Evolutionary conservation across 139 green algal genomes (phyloP), one percentile per base, ranked within the genome.

Genomic region (Coelastrella sp.): DNA sequence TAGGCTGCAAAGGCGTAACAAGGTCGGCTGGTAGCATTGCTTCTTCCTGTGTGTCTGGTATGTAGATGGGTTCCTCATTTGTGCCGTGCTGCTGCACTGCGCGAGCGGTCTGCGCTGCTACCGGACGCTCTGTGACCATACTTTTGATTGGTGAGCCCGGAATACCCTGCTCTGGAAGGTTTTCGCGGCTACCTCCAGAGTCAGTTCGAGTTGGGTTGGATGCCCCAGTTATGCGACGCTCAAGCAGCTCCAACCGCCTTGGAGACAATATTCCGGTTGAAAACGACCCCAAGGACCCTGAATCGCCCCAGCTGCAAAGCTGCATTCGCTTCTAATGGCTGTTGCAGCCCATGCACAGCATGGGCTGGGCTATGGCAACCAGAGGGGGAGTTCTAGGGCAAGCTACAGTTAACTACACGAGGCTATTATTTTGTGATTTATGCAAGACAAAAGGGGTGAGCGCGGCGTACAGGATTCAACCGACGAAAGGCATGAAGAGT

Each of bases 201-300:
- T n/a, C 68, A 76, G 68, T 22, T 76, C 14, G 16, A 76, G 68
- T 13, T 3, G 68, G 68, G 68, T 76, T 76, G 68, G 68, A 76
- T 76, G 68, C 8, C 5, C 83, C 83, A 7, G 83, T 88, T 59
- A 88, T 73, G 17, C 83, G 65, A 4, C 83, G 13, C 47, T 88
- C 83, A 17, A 88, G 83, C 32, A 88, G 66, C 16, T 56, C 64
- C 83, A 88, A 56, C 83, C 19, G 79, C 32, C 23, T 79, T 7
- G 65, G 83, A 54, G 83, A 88, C 4, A 73, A 11, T 4, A 68
- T 58, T 6, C 60, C 32, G 0, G 79, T 14, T 8, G 83, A 66
- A 6, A 14, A 20, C 13, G 59, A 14, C 58, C 59, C 80, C 1
- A 64, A 13, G 17, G 65, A 64, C 13, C 6, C 56, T 16, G 22